A percentile compares a stretch with the other conserved stretches of the same genome.
phyloP scores from a whole-genome alignment of 768 basidiomycete species.

The Lanmaoa rubissima region DNA sequence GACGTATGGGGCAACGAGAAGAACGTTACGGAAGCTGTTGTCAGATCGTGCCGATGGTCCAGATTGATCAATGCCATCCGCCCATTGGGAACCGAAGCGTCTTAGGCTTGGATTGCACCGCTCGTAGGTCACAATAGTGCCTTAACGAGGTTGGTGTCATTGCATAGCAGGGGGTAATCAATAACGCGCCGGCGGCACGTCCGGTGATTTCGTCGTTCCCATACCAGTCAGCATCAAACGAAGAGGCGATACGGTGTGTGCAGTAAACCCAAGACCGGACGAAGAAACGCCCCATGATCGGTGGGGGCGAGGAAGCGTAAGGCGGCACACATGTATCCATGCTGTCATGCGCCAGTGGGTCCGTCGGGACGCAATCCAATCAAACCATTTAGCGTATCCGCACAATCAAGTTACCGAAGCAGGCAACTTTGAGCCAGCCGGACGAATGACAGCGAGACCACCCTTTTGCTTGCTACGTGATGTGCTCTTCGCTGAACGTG shows the following conservation, averaged over 20 bases:
- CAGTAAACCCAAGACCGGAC: neutral
- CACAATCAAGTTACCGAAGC: neutral
- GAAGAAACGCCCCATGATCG: neutral
- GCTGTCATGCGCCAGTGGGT: constrained; percentile 1
- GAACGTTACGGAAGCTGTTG: constrained; percentile 1
- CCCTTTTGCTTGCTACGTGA: neutral
- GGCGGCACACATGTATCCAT: neutral
- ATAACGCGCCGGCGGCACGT: neutral
- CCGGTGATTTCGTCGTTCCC: neutral
- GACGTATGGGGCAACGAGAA: neutral
- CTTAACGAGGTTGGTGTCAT: neutral
- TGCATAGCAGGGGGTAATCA: neutral
- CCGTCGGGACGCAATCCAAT: constrained; percentile 3
- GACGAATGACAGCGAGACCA: neutral
- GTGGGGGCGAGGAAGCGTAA: neutral
- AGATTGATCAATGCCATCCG: neutral
- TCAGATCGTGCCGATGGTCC: neutral
- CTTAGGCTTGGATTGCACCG: neutral
- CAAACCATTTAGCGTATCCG: constrained; percentile 5
- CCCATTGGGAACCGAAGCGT: too few species aligned
- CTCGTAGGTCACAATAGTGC: neutral
- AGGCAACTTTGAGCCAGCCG: constrained; percentile 13
- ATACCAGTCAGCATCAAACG: neutral
- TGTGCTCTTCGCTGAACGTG: neutral
- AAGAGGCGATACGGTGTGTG: neutral